Evolutionary conservation across 345 rosid species (phyloP).

Genomic region (Stellera chamaejasme): DNA sequence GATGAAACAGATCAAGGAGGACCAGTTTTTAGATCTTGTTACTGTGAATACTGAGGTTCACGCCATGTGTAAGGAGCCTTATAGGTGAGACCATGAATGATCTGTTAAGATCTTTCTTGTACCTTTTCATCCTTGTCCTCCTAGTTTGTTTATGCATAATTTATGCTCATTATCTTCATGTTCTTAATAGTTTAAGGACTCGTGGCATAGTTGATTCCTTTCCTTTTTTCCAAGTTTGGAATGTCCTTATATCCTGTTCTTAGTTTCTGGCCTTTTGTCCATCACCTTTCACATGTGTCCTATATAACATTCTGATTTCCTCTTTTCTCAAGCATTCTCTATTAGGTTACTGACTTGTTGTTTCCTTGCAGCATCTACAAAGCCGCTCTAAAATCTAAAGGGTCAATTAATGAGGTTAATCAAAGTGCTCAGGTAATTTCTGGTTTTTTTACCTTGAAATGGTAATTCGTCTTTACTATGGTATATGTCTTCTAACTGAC

Average conservation of each 20-base stretch:
- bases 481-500: slow-evolving; percentile 13
- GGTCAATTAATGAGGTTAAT: slow-evolving; percentile 77
- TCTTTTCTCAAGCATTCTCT: neutral
- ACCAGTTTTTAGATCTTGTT: slow-evolving; percentile 89
- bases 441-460: neutral
- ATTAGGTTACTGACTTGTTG: slow-evolving; percentile 12
- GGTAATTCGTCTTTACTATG: neutral
- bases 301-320: neutral
- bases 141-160: no score
- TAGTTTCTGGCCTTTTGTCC: neutral
- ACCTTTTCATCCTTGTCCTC: slow-evolving; percentile 4
- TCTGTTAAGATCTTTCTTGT: neutral
- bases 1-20: slow-evolving; percentile 88
- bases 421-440: slow-evolving; percentile 91
- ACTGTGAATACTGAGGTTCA: slow-evolving; percentile 75
- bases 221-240: neutral
- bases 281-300: neutral
- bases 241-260: neutral
- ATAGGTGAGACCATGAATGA: slow-evolving; percentile 48
- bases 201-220: neutral
- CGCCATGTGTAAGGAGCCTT: slow-evolving; percentile 84
- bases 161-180: neutral
- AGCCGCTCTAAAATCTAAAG: slow-evolving; percentile 77
- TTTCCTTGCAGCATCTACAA: slow-evolving; percentile 58
- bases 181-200: neutral